phyloP scores from a whole-genome alignment of 2,329 filamentous ascomycete species.

The Teratosphaeria zuluensis region DNA sequence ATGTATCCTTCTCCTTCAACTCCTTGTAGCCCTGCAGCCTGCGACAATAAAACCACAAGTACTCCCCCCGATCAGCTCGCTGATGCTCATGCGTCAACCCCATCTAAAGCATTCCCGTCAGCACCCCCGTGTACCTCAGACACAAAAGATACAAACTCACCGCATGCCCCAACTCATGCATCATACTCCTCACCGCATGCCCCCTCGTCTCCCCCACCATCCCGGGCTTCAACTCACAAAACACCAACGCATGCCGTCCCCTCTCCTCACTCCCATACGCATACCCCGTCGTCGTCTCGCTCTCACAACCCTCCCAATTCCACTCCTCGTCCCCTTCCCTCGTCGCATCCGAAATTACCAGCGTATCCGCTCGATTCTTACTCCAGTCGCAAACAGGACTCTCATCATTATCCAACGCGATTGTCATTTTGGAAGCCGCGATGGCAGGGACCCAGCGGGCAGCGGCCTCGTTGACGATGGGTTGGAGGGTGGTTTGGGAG shows the following conservation, averaged over 20 bases:
- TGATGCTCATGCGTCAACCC: conserved; percentile 2
- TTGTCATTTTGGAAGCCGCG: conserved; percentile 3
- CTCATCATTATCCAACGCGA: conserved; percentile 8
- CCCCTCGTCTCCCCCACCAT: not conserved
- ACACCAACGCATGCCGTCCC: not conserved
- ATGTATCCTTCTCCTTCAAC: not conserved
- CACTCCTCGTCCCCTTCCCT: conserved; percentile 8
- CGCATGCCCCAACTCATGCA: conserved; percentile 4
- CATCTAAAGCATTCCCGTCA: not conserved
- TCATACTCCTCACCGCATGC: not conserved
- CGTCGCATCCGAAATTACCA: conserved; percentile 12
- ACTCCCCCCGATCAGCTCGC: not conserved
- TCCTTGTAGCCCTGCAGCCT: not conserved
- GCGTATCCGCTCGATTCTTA: conserved; percentile 5
- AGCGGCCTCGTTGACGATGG: conserved; percentile 8
- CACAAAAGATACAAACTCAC: too few species aligned
- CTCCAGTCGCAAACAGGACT: not conserved
- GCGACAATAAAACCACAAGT: not conserved
- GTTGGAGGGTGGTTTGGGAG: conserved; percentile 9
- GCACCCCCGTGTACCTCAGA: too few species aligned
- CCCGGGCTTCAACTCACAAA: conserved; percentile 1
- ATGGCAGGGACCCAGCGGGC: conserved; percentile 12
- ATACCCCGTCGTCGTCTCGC: conserved; percentile 10
- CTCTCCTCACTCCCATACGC: not conserved
- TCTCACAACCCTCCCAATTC: conserved; percentile 9